A percentile compares a stretch with the other conserved stretches of the same genome.
These are phyloP conservation scores for Thozetella sp. DNA, from an alignment of 495 filamentous ascomycete genomes.

Conservation along the genomic window DNA sequence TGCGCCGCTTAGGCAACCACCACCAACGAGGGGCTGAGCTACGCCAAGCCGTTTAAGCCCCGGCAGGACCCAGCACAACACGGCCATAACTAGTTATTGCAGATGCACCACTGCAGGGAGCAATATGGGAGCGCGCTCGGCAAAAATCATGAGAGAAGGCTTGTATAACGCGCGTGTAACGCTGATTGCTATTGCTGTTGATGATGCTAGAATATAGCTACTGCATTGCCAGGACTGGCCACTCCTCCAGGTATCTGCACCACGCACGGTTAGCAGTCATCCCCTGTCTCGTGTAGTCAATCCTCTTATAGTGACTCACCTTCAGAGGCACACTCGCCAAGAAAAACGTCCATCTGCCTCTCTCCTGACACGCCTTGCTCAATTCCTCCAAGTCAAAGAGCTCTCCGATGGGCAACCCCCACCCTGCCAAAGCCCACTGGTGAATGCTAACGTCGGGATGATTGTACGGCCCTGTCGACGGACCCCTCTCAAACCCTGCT, in stretches of 20 bases:
- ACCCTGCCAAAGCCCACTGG: conserved; percentile 54
- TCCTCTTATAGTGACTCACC: conserved; percentile 21
- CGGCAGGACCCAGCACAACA: too few species aligned
- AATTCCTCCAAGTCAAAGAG: conserved; percentile 58
- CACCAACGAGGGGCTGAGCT: too few species aligned
- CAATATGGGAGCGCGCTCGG: too few species aligned
- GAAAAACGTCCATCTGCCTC: conserved; percentile 50
- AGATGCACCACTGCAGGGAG: too few species aligned
- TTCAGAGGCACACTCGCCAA: conserved; percentile 57
- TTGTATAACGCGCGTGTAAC: too few species aligned
- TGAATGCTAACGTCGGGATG: conserved; percentile 3
- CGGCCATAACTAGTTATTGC: too few species aligned
- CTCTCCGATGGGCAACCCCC: conserved; percentile 62
- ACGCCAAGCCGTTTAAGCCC: too few species aligned
- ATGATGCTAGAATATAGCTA: neutral
- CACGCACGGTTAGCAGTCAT: neutral
- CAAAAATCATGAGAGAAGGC: too few species aligned
- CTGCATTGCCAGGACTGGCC: neutral
- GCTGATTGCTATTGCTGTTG: too few species aligned
- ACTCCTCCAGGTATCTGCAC: neutral
- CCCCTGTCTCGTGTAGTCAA: too few species aligned
- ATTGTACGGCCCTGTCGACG: conserved; percentile 9
- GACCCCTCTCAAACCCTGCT: conserved; percentile 42
- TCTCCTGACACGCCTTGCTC: conserved; percentile 38
- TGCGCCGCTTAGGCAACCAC: too few species aligned